These are phyloP conservation scores for Neurospora sublineolata DNA, from an alignment of 495 filamentous ascomycete species.

Conservation along the genomic window DNA sequence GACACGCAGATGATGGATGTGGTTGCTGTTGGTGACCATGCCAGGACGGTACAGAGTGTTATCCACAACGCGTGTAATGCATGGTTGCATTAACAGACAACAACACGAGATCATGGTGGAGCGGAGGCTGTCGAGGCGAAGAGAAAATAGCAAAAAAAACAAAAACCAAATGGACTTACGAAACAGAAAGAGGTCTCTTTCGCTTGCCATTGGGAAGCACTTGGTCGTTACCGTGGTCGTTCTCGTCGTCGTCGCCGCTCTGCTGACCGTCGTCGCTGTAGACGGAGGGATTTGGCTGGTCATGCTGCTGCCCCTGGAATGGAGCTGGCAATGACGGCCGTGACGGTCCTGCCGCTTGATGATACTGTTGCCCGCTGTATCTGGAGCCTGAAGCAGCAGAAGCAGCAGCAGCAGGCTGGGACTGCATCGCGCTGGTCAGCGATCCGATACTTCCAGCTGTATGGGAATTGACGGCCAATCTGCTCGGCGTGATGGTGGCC, in stretches of 20 bases:
- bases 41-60: neutral
- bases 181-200: conserved; percentile 49
- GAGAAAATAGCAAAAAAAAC: neutral
- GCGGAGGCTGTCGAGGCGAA: neutral
- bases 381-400: neutral
- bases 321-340: conserved; percentile 1
- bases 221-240: conserved; percentile 31
- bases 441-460: neutral
- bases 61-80: neutral
- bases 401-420: conserved; percentile 8
- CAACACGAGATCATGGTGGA: neutral
- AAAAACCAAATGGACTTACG: conserved; percentile 23
- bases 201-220: conserved; percentile 33
- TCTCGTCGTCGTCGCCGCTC: conserved; percentile 30
- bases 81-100: neutral
- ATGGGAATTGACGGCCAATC: neutral
- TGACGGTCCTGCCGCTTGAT: conserved; percentile 4
- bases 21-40: neutral
- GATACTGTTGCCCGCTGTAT: conserved; percentile 10
- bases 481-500: neutral
- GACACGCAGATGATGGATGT: neutral
- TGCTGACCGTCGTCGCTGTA: conserved; percentile 24
- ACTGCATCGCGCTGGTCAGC: conserved; percentile 13
- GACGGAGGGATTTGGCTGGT: conserved; percentile 1
- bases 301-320: conserved; percentile 4